Conservation (phyloP, 2,329 filamentous ascomycete species). For the Plectosphaerella sp. region DNA sequence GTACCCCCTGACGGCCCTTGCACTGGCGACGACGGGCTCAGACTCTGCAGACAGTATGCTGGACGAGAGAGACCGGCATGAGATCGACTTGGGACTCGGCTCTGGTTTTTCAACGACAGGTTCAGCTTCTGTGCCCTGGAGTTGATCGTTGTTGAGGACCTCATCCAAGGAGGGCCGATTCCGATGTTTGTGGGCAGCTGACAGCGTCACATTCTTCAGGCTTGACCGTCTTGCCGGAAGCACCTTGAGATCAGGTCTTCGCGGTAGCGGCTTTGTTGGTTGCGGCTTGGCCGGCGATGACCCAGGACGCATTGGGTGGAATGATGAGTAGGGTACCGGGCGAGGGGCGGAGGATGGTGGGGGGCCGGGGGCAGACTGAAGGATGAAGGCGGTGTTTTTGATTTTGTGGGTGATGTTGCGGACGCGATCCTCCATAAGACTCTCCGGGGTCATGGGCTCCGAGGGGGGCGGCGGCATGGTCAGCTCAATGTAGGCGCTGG, state of each 20-base stretch:
- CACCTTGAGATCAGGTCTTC: conserved; percentile 6
- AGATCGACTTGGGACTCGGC: conserved; percentile 2
- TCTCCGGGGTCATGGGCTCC: conserved; percentile 3
- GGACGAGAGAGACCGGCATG: conserved; percentile 21
- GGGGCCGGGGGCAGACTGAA: conserved; percentile 2
- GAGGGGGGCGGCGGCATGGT: conserved; percentile 5
- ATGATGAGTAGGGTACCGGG: neutral
- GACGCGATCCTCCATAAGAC: conserved; percentile 2
- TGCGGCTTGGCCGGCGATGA: neutral
- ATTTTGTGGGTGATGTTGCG: neutral
- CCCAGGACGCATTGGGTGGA: neutral
- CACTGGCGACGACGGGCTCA: conserved; percentile 24
- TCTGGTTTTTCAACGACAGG: conserved; percentile 3
- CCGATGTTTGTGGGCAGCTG: neutral
- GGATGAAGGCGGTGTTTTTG: neutral
- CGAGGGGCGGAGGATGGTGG: neutral
- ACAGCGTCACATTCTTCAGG: neutral
- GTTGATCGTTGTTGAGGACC: neutral
- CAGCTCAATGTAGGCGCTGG: conserved; percentile 9
- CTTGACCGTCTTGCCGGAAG: conserved; percentile 1
- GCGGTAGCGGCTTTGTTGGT: neutral
- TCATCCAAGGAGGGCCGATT: conserved; percentile 4
- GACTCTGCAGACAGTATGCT: conserved; percentile 26
- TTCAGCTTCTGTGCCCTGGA: too few relatives aligned
- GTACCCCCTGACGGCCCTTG: conserved; percentile 24